Percentiles rank a stretch among this genome's conserved stretches.
phyloP scores from a whole-genome alignment of 2,329 filamentous ascomycete species.

The Ascocoryne sarcoides region DNA sequence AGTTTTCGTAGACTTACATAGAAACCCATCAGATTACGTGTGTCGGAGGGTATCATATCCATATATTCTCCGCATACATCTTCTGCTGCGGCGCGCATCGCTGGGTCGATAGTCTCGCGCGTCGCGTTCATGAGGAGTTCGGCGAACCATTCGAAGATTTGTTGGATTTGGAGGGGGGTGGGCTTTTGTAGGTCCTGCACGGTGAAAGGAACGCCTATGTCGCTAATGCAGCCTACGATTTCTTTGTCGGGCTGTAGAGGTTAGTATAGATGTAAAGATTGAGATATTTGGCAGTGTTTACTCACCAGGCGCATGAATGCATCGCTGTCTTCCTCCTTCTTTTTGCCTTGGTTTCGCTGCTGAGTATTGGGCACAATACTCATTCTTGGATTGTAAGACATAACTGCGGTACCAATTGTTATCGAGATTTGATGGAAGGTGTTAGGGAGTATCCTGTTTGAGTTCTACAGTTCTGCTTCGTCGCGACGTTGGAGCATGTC shows the following conservation, averaged over 20 bases:
- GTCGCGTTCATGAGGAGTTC: slow-evolving; percentile 91
- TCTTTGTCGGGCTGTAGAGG: slow-evolving; percentile 50
- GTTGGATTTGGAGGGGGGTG: slow-evolving; percentile 88
- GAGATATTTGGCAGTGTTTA: slow-evolving; percentile 3
- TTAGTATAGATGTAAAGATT: slow-evolving; percentile 15
- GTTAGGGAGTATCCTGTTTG: background rate
- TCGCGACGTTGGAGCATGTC: no score
- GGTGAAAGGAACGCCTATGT: slow-evolving; percentile 87
- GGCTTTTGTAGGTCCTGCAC: slow-evolving; percentile 86
- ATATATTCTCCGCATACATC: slow-evolving; percentile 76
- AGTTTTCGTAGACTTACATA: slow-evolving; percentile 76
- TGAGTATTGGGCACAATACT: slow-evolving; percentile 40
- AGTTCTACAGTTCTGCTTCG: no score
- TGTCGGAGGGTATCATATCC: slow-evolving; percentile 79
- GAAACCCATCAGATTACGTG: slow-evolving; percentile 91
- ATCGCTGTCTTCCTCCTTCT: slow-evolving; percentile 49
- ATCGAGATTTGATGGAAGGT: slow-evolving; percentile 2
- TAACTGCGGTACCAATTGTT: slow-evolving; percentile 20
- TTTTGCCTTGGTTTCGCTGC: slow-evolving; percentile 39
- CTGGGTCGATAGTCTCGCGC: slow-evolving; percentile 85
- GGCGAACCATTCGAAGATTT: slow-evolving; percentile 96
- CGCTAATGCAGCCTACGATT: slow-evolving; percentile 93
- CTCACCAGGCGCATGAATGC: slow-evolving; percentile 48
- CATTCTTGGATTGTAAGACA: slow-evolving; percentile 44
- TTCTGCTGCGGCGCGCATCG: slow-evolving; percentile 86